These are phyloP conservation scores for Solanum pennellii DNA, from an alignment of 257 asterid genomes.

Conservation along the genomic window DNA sequence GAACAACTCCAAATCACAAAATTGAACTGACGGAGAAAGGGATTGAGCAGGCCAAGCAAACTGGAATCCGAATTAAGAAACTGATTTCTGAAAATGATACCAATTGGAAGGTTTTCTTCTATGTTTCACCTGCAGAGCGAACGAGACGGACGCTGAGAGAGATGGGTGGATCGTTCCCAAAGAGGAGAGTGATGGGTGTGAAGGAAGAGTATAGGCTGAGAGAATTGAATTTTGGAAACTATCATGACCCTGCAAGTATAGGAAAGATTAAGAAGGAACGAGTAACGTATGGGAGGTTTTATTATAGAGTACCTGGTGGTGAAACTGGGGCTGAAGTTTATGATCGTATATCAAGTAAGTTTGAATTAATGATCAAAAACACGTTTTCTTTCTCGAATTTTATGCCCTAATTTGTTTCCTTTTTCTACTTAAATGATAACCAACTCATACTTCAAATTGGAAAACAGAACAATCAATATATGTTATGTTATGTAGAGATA, in stretches of 20 bases:
- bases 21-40: conserved; percentile 11
- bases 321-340: conserved; percentile 65
- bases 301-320: conserved; percentile 58
- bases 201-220: conserved; percentile 53
- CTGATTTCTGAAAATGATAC: conserved; percentile 1
- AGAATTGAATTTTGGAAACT: conserved; percentile 68
- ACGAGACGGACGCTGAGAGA: conserved; percentile 29
- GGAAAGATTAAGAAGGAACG: conserved; percentile 30
- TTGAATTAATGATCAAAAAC: background rate
- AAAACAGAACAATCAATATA: background rate
- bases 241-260: conserved; percentile 40
- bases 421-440: background rate
- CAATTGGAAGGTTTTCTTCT: conserved; percentile 18
- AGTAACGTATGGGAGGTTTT: conserved; percentile 44
- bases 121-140: conserved; percentile 35
- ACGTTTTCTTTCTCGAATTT: background rate
- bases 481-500: too few species aligned
- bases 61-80: conserved; percentile 3
- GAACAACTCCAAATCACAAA: conserved; percentile 8
- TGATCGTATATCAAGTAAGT: conserved; percentile 60
- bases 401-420: background rate
- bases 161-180: conserved; percentile 22
- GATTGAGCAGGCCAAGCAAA: conserved; percentile 7
- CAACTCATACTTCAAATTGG: background rate
- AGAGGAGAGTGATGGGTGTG: conserved; percentile 28